These are phyloP conservation scores for Thymus quinquecostatus DNA, from an alignment of 257 asterid species.

Conservation along the genomic window DNA sequence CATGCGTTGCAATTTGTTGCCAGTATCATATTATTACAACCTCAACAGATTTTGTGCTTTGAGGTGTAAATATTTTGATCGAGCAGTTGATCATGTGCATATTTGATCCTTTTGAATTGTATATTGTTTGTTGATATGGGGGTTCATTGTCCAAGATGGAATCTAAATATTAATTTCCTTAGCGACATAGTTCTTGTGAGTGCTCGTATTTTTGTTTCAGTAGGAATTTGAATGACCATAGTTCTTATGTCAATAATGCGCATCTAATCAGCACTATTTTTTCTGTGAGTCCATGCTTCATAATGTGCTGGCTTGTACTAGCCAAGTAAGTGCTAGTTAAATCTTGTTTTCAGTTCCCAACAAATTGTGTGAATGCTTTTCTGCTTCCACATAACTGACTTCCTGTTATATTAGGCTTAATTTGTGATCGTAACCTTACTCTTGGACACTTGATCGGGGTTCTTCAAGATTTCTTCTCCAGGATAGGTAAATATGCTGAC, in stretches of 20 bases:
- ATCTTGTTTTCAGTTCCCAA: background rate
- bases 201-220: slow-evolving; percentile 5
- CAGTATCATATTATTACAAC: background rate
- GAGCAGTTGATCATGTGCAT: slow-evolving; percentile 10
- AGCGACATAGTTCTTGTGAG: background rate
- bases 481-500: slow-evolving; percentile 57
- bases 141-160: background rate
- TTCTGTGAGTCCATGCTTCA: background rate
- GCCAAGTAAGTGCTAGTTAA: background rate
- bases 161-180: background rate
- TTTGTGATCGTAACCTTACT: slow-evolving; percentile 90
- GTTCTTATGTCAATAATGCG: background rate
- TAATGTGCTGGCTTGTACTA: background rate
- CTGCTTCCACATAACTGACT: slow-evolving; percentile 25
- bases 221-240: slow-evolving; percentile 6
- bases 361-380: slow-evolving; percentile 15
- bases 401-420: slow-evolving; percentile 57
- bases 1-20: slow-evolving; percentile 2
- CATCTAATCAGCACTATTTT: background rate
- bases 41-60: background rate
- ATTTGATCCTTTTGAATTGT: background rate
- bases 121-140: background rate
- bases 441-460: slow-evolving; percentile 97
- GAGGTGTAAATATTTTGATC: background rate
- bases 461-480: slow-evolving; percentile 86